Base-by-base conservation (phyloP, 257 asterid genomes). In the Gardenia jasminoides region DNA sequence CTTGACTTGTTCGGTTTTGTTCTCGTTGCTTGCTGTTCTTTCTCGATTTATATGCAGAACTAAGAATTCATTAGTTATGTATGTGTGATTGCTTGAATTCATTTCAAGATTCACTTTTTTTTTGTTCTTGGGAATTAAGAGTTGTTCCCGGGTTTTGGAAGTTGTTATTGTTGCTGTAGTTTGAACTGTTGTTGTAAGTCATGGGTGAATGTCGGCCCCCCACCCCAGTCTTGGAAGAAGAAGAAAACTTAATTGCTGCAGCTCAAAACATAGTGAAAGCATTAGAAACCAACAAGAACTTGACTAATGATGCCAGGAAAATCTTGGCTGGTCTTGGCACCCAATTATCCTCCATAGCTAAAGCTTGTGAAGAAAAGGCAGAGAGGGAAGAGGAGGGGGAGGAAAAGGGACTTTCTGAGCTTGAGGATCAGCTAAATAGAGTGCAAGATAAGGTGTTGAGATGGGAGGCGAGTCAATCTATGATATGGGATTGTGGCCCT, bases 401-500 rank as follows among this genome's bases (percentile, higher is more conserved):
- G 30, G 86, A 85, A 7, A 88, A 84, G 36, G 86, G 83, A 22
- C 64, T 79, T 58, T 48, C 31, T 77, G 98, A 90, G 86, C 82
- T 90, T 64, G 96, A 91, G 78, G 80, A 78, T 81, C 92, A 85
- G 86, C 88, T 95, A 5, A 85, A 86, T 77, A 47, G 30, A 79
- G 84, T 92, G 81, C 92, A 90, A 17, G 87, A 84, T 44, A 95
- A 85, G 84, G 77, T 95, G 72, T 86, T 90, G 92, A 81, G 70
- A 50, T 92, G 98, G 98, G 98, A 95, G 82, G 88, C 84, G 43
- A 89, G 82, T 11, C 88, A 88, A 79, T 85, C 93, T 24, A 87
- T 89, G 90, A 90, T 95, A 76, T 93, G 96, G 97, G 99, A 95
- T 81, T 88, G 84, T 81, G 94, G 96, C 56, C 88, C 90, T 15